Base-by-base conservation (phyloP, 176 grass and related monocot genomes). In the Otatea glauca region DNA sequence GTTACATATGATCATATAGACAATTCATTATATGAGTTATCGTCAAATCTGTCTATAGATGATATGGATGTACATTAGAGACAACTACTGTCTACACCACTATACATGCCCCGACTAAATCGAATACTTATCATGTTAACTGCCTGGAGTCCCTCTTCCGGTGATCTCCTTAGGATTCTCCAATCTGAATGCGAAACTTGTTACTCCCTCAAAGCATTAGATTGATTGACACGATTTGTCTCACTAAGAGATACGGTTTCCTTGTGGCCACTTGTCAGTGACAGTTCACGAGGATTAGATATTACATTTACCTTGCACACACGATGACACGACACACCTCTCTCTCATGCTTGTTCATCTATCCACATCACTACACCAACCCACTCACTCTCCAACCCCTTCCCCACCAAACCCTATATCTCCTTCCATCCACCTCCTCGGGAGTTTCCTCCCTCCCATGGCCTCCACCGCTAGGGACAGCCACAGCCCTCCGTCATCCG, bases 121-220 rank as follows among this genome's bases (percentile, higher is more conserved):
- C 1, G 35, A 37, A 2, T 37, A 43, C 7, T 43, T 43, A 2
- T 43, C 17, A 7, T 20, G 20, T 55, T 21, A 20, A 8, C 17
- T 54, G 17, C 14, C 9, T 4, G 23, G 59, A 62, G 59, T 23
- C 9, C 27, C 49, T 60, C 51, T 80, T 42, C 65, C 17, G 2
- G 18, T 74, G 77, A 87, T 87, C 85, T 87, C 85, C 70, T 72
- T 48, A 73, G 45, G 54, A 65, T 86, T 50, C 47, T 70, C 25
- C n/a, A 25, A 12, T 3, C 29, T 16, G 37, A 2, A 67, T 38
- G 34, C 4, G 7, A 20, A 2, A 38, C 2, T 20, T 4, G 5
- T 1, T 14, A 62, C 9, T 14, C 4, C 27, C 23, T 63, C 5
- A 63, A 29, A 29, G 12, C 10, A 62, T 4, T 14, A 13, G 11